phyloP scores from a whole-genome alignment of 805 yeast genomes.

The Komagataella populi region DNA sequence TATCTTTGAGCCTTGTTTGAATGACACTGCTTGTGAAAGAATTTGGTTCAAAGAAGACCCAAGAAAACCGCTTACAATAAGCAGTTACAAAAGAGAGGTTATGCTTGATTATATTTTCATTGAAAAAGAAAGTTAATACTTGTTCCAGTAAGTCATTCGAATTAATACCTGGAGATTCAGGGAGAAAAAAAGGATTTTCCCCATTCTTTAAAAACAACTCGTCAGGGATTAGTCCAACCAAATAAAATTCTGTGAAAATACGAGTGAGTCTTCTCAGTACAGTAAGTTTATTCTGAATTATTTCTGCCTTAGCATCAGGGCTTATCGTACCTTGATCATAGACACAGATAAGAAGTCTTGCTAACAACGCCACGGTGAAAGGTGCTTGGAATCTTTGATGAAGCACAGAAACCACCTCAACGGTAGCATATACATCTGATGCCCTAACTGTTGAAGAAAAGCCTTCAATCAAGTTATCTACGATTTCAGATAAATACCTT shows the following conservation, averaged over 20 bases:
- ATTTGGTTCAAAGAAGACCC: slow-evolving; percentile 17
- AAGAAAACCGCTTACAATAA: slow-evolving; percentile 35
- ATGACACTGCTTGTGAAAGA: slow-evolving; percentile 15
- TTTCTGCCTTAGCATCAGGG: not conserved
- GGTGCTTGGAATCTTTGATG: slow-evolving; percentile 56
- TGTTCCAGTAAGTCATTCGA: slow-evolving; percentile 16
- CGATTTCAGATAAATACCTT: slow-evolving; percentile 62
- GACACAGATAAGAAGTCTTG: slow-evolving; percentile 27
- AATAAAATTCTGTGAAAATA: slow-evolving; percentile 41
- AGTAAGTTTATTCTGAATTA: slow-evolving; percentile 15
- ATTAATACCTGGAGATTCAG: slow-evolving; percentile 22
- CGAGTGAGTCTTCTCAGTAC: slow-evolving; percentile 34
- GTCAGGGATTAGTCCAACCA: slow-evolving; percentile 40
- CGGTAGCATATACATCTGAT: slow-evolving; percentile 48
- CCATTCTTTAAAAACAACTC: slow-evolving; percentile 26
- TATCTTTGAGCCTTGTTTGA: slow-evolving; percentile 16
- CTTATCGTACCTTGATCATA: slow-evolving; percentile 4
- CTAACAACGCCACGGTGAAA: slow-evolving; percentile 38
- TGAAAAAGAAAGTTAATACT: slow-evolving; percentile 24
- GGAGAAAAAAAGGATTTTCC: slow-evolving; percentile 29
- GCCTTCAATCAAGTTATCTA: slow-evolving; percentile 50
- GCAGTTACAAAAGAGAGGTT: slow-evolving; percentile 25
- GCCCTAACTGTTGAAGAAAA: slow-evolving; percentile 33
- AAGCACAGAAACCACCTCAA: slow-evolving; percentile 54
- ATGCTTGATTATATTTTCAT: slow-evolving; percentile 6